Base-by-base conservation (phyloP, 2,329 filamentous ascomycete species). In the Alternaria burnsii region DNA sequence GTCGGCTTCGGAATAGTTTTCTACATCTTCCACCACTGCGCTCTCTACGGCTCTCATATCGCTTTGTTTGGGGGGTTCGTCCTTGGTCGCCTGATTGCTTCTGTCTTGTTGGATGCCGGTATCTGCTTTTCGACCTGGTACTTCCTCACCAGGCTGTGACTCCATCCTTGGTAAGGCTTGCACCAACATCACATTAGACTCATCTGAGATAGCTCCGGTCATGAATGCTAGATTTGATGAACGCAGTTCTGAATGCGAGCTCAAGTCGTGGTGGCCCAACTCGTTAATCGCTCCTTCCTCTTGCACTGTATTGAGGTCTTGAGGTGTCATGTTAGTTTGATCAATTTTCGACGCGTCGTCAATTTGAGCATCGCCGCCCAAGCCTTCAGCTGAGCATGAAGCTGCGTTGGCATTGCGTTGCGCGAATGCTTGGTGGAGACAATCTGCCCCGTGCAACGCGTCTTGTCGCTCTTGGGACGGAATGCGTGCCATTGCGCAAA, bases 391-490 rank as follows among this genome's bases (percentile, higher is more conserved):
- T n/a, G 34, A 16, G 34, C 14, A 38, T n/a, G 16, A 38, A 38
- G 16, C 34, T 42, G 50, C 20, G 34, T 62, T 65, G 57, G 63
- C 62, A 62, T 36, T 24, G 41, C 40, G 18, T 32, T 61, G 44
- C 50, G 52, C 43, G 18, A 40, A 50, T 32, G 60, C 66, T 71
- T 71, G 63, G 62, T 63, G 57, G 61, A 56, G 30, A 52, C 47
- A 12, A 18, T 55, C 38, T 61, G 59, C 34, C 52, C 55, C 42
- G 62, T 70, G 71, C 57, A 52, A 41, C 53, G 62, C 40, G 52
- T 62, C 55, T 65, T 72, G 71, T 63, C 55, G 55, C 51, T 66
- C 70, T 70, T 71, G 69, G 61, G 22, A 24, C 57, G 63, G 54
- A 41, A 43, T 51, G 16, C 40, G 46, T 44, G 55, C 40, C 51